A percentile compares a stretch with the other conserved stretches of the same genome.
Conservation (phyloP, 768 basidiomycete species). For the Sporobolomyces phaffii region DNA sequence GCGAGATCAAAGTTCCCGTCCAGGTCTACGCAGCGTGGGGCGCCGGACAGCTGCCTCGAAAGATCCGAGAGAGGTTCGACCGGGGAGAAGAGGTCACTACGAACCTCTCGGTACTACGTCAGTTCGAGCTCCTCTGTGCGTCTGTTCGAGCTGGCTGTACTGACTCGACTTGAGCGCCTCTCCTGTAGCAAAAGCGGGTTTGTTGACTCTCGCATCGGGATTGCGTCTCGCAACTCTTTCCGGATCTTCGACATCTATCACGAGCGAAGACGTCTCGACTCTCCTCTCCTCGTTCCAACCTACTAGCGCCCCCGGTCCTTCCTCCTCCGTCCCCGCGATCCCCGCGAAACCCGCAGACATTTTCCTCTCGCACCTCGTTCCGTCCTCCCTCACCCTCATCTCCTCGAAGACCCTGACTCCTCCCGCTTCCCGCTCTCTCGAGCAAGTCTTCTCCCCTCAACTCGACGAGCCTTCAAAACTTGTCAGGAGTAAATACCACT, state of each 20-base stretch:
- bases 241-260: slow-evolving; percentile 67
- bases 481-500: slow-evolving; percentile 70
- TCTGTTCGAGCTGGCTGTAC: background rate
- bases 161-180: background rate
- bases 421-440: slow-evolving; percentile 47
- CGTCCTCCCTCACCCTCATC: slow-evolving; percentile 59
- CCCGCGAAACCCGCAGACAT: slow-evolving; percentile 69
- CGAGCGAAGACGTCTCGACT: slow-evolving; percentile 24
- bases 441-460: slow-evolving; percentile 52
- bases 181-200: slow-evolving; percentile 15
- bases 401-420: slow-evolving; percentile 56
- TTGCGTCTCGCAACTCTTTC: slow-evolving; percentile 48
- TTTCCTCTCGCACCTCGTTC: slow-evolving; percentile 74
- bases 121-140: slow-evolving; percentile 43
- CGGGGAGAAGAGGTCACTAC: slow-evolving; percentile 70
- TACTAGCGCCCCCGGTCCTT: slow-evolving; percentile 56
- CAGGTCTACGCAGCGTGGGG: slow-evolving; percentile 93
- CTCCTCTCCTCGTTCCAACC: slow-evolving; percentile 49
- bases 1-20: slow-evolving; percentile 67
- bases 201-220: slow-evolving; percentile 37
- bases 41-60: slow-evolving; percentile 63
- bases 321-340: slow-evolving; percentile 55
- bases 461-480: slow-evolving; percentile 61
- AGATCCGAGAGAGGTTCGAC: slow-evolving; percentile 67
- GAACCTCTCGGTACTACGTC: slow-evolving; percentile 80